These are phyloP conservation scores for Morella rubra DNA, from an alignment of 306 rosid species.

Conservation along the genomic window DNA sequence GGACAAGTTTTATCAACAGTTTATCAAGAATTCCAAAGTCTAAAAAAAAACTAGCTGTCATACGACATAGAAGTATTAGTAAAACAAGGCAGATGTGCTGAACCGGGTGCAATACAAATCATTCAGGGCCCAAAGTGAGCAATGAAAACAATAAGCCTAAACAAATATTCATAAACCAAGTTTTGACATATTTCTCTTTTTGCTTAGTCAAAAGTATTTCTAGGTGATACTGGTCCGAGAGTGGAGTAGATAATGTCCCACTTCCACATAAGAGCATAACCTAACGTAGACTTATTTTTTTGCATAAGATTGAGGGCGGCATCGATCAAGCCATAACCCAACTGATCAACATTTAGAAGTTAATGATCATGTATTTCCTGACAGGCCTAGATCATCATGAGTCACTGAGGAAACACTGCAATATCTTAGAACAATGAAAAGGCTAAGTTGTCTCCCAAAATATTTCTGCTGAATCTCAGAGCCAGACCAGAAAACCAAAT, in stretches of 20 bases:
- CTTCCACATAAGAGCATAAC: background rate
- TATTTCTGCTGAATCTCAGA: background rate
- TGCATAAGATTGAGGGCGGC: background rate
- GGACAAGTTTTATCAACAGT: constrained; percentile 1
- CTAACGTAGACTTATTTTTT: background rate
- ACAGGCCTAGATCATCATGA: background rate
- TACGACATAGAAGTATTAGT: background rate
- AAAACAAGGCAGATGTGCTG: background rate
- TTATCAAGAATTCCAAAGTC: background rate
- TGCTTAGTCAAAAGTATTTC: background rate
- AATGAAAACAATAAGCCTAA: constrained; percentile 9
- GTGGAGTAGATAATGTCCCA: background rate
- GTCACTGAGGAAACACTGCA: background rate
- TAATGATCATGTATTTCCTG: background rate
- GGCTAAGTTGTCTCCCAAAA: background rate
- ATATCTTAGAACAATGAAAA: background rate
- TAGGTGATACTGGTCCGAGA: background rate
- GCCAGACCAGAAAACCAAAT: background rate
- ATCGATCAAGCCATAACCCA: background rate
- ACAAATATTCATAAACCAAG: constrained; percentile 11
- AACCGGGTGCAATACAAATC: background rate
- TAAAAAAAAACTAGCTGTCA: background rate
- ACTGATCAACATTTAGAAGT: constrained; percentile 2
- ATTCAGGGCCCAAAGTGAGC: background rate
- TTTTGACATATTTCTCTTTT: background rate